phyloP scores from a whole-genome alignment of 1,139 yeast genomes.

The Taphrina pruni region DNA sequence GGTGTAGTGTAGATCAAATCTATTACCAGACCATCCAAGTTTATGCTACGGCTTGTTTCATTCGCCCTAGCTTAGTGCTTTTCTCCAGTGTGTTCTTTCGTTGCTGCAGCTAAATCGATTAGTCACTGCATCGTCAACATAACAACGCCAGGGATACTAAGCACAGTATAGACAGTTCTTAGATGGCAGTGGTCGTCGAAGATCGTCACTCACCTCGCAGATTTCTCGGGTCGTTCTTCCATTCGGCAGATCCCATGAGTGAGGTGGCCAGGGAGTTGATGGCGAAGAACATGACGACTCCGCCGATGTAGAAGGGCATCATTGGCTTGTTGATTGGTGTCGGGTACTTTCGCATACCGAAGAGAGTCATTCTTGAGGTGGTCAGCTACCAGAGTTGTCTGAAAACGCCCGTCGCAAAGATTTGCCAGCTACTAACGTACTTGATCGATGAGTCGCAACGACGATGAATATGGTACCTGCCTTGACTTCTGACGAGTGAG shows the following conservation, averaged over 20 bases:
- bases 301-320: slow-evolving; percentile 69
- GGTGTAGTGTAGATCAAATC: no score
- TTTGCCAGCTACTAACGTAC: background rate
- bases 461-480: background rate
- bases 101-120: slow-evolving; percentile 1
- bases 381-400: background rate
- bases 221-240: slow-evolving; percentile 72
- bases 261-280: slow-evolving; percentile 62
- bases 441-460: background rate
- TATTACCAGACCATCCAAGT: no score
- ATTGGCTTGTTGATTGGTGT: slow-evolving; percentile 61
- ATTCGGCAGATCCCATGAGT: slow-evolving; percentile 60
- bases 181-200: background rate
- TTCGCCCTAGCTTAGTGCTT: background rate
- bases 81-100: slow-evolving; percentile 8
- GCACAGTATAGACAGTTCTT: no score
- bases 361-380: slow-evolving; percentile 43
- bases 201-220: slow-evolving; percentile 52
- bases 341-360: slow-evolving; percentile 51
- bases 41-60: no score
- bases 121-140: background rate
- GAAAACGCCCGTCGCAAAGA: background rate
- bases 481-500: no score
- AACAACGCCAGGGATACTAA: no score
- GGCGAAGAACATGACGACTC: slow-evolving; percentile 61